Percentiles rank a stretch among this genome's conserved stretches.
phyloP scores from a whole-genome alignment of 805 yeast species.

The Ogataea pilisensis region DNA sequence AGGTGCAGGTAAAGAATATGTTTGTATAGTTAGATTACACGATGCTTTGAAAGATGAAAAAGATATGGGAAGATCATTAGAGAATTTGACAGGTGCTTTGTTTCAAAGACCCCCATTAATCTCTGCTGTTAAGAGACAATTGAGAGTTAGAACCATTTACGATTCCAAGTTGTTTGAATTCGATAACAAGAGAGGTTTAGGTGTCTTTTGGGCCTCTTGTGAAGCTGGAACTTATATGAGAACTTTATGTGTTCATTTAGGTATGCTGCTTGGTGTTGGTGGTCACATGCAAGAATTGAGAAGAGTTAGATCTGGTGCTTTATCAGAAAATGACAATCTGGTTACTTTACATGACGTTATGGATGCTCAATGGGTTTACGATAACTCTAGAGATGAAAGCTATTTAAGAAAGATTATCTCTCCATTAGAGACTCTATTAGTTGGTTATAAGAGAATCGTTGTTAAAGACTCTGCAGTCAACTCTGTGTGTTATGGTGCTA shows the following conservation, averaged over 20 bases:
- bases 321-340: conserved; percentile 83
- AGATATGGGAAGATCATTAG: conserved; percentile 78
- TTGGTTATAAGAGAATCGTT: conserved; percentile 95
- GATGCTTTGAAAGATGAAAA: conserved; percentile 88
- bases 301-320: conserved; percentile 97
- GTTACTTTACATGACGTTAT: conserved; percentile 96
- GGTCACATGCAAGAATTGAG: conserved; percentile 99
- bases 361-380: conserved; percentile 98
- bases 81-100: conserved; percentile 95
- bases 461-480: conserved; percentile 91
- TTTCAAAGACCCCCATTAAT: conserved; percentile 99
- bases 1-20: conserved; percentile 99
- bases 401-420: conserved; percentile 90
- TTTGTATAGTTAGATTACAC: conserved; percentile 93
- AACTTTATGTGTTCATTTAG: conserved; percentile 97
- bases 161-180: conserved; percentile 94
- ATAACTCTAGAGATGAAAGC: conserved; percentile 94
- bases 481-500: conserved; percentile 98
- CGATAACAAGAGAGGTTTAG: conserved; percentile 93
- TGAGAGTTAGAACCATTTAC: conserved; percentile 96
- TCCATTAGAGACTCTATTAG: conserved; percentile 89
- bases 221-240: conserved; percentile 99
- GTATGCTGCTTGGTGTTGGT: conserved; percentile 97
- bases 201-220: conserved; percentile 99
- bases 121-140: conserved; percentile 98